Conservation (phyloP, 768 basidiomycete genomes). For the Russula sp. region DNA sequence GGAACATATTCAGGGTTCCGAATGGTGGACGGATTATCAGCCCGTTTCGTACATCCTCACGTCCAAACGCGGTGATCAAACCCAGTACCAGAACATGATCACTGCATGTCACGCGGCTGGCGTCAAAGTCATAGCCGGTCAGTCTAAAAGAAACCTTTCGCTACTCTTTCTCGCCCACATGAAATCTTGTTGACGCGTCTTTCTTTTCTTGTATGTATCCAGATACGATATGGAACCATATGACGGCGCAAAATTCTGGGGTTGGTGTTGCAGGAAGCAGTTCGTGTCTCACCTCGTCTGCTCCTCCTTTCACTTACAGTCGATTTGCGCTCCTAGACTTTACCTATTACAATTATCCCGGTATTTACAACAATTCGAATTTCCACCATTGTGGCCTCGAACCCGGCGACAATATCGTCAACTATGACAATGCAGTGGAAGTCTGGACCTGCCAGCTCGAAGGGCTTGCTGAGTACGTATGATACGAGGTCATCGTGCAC, state of each 20-base stretch:
- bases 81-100: constrained; percentile 47
- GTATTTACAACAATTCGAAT: constrained; percentile 40
- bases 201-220: background rate
- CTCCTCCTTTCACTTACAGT: background rate
- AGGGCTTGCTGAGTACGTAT: constrained; percentile 42
- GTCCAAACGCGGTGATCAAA: constrained; percentile 61
- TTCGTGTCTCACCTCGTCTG: background rate
- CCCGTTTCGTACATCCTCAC: constrained; percentile 63
- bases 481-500: no score
- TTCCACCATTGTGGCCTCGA: constrained; percentile 66
- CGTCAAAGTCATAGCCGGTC: constrained; percentile 43
- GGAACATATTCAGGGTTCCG: constrained; percentile 54
- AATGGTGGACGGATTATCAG: constrained; percentile 79
- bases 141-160: background rate
- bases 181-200: background rate
- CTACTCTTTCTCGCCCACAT: constrained; percentile 34
- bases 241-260: constrained; percentile 51
- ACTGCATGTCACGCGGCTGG: constrained; percentile 41
- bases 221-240: constrained; percentile 65
- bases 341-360: constrained; percentile 48
- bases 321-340: constrained; percentile 34
- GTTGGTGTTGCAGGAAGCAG: constrained; percentile 28
- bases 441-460: constrained; percentile 46
- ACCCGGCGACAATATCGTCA: constrained; percentile 50
- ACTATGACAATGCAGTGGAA: constrained; percentile 52